A percentile compares a stretch with the other conserved stretches of the same genome.
phyloP scores from a whole-genome alignment of 352 stramenopile genomes.

The Pythium monospermum region DNA sequence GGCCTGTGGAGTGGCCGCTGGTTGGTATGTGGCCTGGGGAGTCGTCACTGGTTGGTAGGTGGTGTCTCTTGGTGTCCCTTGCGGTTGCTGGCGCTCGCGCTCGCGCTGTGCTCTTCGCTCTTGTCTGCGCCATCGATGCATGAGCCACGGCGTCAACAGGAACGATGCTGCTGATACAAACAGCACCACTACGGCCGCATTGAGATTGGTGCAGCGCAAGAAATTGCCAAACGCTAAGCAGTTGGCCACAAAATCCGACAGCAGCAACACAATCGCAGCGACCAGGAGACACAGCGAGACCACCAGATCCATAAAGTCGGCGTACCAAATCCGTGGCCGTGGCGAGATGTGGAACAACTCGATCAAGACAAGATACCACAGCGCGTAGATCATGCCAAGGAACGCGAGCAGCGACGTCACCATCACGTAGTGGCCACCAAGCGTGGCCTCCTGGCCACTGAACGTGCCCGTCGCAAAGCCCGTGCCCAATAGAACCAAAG shows the following conservation, averaged over 20 bases:
- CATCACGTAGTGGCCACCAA: constrained; percentile 19
- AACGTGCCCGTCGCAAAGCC: constrained; percentile 21
- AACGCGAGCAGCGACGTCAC: constrained; percentile 18
- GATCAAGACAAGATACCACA: constrained; percentile 22
- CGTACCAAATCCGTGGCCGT: constrained; percentile 13
- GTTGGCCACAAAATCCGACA: constrained; percentile 22
- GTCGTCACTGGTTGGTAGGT: too few species aligned
- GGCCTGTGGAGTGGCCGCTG: constrained; percentile 9
- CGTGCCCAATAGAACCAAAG: constrained; percentile 17
- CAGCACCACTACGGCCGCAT: constrained; percentile 15
- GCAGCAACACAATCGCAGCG: constrained; percentile 18
- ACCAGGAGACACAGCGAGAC: constrained; percentile 14
- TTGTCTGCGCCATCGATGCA: constrained; percentile 5
- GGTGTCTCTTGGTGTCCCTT: too few species aligned
- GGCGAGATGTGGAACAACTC: constrained; percentile 15
- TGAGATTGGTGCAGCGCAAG: constrained; percentile 21
- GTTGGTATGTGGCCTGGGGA: constrained; percentile 6
- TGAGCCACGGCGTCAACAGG: constrained; percentile 16
- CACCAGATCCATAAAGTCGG: constrained; percentile 13
- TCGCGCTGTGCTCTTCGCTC: background rate
- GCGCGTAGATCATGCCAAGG: constrained; percentile 16
- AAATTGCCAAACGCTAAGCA: constrained; percentile 22
- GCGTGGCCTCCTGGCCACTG: constrained; percentile 13
- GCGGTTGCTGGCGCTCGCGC: constrained; percentile 4
- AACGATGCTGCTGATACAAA: constrained; percentile 16